Evolutionary conservation across 2,329 filamentous ascomycete species (phyloP).

Genomic region (Rhynchosporium secalis): DNA sequence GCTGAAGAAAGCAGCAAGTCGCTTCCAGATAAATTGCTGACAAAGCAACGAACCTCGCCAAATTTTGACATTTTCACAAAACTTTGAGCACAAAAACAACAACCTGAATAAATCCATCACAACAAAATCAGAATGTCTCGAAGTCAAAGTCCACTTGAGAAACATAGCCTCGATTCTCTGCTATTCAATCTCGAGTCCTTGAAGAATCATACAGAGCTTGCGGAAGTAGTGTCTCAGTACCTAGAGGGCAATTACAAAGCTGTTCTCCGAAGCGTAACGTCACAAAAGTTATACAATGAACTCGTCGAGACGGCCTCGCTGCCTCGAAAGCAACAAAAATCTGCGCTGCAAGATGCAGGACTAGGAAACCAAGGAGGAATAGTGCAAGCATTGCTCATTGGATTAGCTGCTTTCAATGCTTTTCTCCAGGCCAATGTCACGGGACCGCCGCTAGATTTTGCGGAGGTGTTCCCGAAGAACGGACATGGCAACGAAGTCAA

Average conservation of each 20-base stretch:
- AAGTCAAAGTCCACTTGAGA: conserved; percentile 8
- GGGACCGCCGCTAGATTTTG: conserved; percentile 69
- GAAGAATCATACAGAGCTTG: conserved; percentile 31
- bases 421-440: conserved; percentile 89
- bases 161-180: conserved; percentile 30
- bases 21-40: conserved; percentile 1
- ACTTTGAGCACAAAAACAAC: not conserved
- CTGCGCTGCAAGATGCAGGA: conserved; percentile 22
- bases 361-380: conserved; percentile 17
- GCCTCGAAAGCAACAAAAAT: conserved; percentile 23
- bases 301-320: conserved; percentile 28
- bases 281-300: conserved; percentile 33
- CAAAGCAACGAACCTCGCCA: conserved; percentile 11
- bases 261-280: conserved; percentile 34
- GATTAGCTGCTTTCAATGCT: conserved; percentile 68
- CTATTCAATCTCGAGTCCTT: conserved; percentile 35
- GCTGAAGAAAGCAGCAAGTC: conserved; percentile 1
- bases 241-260: conserved; percentile 38
- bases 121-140: conserved; percentile 28
- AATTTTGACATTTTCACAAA: conserved; percentile 19
- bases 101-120: not conserved
- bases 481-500: conserved; percentile 38
- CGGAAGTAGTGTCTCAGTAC: conserved; percentile 32
- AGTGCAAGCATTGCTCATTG: conserved; percentile 45
- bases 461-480: conserved; percentile 42